These are phyloP conservation scores for Cystofilobasidium macerans DNA, from an alignment of 768 basidiomycete genomes.

Conservation along the genomic window DNA sequence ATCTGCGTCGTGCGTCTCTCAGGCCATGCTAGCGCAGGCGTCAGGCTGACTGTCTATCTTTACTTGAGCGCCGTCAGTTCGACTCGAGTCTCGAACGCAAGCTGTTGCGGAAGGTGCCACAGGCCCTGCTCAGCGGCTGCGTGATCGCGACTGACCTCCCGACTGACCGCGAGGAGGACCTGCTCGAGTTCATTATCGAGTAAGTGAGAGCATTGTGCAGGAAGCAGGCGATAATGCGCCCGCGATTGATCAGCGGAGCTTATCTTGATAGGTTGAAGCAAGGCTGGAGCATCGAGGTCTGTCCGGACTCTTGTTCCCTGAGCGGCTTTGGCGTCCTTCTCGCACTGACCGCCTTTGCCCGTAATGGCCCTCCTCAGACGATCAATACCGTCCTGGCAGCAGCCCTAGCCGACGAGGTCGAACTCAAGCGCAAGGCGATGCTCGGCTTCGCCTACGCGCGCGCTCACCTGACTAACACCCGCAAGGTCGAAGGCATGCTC, in stretches of 20 bases:
- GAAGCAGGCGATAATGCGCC: neutral
- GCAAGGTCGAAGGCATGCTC: slow-evolving; percentile 14
- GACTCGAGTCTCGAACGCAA: slow-evolving; percentile 25
- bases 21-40: neutral
- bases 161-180: slow-evolving; percentile 19
- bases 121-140: slow-evolving; percentile 25
- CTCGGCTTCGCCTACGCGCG: slow-evolving; percentile 24
- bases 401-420: slow-evolving; percentile 17
- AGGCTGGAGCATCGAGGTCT: neutral
- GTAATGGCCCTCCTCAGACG: slow-evolving; percentile 2
- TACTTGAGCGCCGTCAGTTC: slow-evolving; percentile 12
- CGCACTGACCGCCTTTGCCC: slow-evolving; percentile 1
- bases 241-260: neutral
- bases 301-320: neutral
- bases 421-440: slow-evolving; percentile 24
- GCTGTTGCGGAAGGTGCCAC: slow-evolving; percentile 25
- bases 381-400: slow-evolving; percentile 22
- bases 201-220: too few species aligned
- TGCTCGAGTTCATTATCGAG: slow-evolving; percentile 26
- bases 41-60: neutral
- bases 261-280: neutral
- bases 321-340: neutral
- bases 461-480: slow-evolving; percentile 15
- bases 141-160: slow-evolving; percentile 26
- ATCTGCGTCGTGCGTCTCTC: slow-evolving; percentile 23